These are phyloP conservation scores for Litsea cubeba DNA, from an alignment of 164 flowering plant species.

Conservation along the genomic window DNA sequence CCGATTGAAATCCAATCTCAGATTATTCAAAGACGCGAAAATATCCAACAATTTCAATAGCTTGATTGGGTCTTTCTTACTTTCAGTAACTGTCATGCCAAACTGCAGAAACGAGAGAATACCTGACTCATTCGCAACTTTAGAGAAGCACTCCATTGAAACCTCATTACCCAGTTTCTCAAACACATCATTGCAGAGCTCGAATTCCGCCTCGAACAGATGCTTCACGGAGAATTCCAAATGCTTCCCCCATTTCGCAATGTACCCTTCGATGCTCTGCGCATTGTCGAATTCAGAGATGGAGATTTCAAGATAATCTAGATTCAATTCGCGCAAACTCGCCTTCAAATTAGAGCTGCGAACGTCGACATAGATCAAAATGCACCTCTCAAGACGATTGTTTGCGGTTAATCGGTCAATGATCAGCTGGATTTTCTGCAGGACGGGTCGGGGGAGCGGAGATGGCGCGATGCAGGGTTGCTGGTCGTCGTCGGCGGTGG, in stretches of 20 bases:
- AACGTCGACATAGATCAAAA: slow-evolving; percentile 67
- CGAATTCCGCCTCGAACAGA: slow-evolving; percentile 75
- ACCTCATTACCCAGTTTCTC: slow-evolving; percentile 71
- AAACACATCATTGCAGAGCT: slow-evolving; percentile 80
- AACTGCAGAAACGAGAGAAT: slow-evolving; percentile 83
- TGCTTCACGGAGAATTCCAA: slow-evolving; percentile 92
- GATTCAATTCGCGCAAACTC: slow-evolving; percentile 60
- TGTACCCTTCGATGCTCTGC: slow-evolving; percentile 70
- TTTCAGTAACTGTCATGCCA: slow-evolving; percentile 73
- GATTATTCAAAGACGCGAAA: slow-evolving; percentile 66
- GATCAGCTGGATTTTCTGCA: slow-evolving; percentile 74
- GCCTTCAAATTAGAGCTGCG: slow-evolving; percentile 69
- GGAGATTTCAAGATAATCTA: slow-evolving; percentile 78
- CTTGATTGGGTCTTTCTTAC: slow-evolving; percentile 88
- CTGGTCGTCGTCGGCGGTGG: slow-evolving; percentile 18
- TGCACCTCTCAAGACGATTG: slow-evolving; percentile 65
- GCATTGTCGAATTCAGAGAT: slow-evolving; percentile 66
- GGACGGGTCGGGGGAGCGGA: slow-evolving; percentile 53
- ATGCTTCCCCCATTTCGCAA: slow-evolving; percentile 85
- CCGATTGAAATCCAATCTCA: slow-evolving; percentile 85
- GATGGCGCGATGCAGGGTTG: slow-evolving; percentile 69
- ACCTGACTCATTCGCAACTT: slow-evolving; percentile 77
- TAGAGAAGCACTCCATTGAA: slow-evolving; percentile 83
- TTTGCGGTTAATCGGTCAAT: slow-evolving; percentile 64
- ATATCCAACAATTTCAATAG: slow-evolving; percentile 74